Evolutionary conservation across 202 grass and related monocot species (phyloP), one percentile per base, ranked within the genome.

Genomic region (Bolboschoenoplectus hybrid): DNA sequence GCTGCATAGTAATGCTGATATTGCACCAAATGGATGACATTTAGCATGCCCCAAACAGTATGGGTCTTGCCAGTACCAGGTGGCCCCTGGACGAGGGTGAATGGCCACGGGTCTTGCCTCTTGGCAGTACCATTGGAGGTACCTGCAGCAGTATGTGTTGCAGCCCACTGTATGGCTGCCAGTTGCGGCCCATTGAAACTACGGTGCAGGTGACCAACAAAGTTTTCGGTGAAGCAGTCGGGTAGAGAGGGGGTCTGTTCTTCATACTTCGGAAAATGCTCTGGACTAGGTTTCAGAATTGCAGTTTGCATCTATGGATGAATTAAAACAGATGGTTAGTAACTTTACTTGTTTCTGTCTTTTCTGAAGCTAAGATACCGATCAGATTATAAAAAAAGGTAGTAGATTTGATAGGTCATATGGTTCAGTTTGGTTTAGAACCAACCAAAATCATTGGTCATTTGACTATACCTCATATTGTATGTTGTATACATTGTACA

Each of bases 21-120:
- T 75, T 99, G 97, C 56, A 99, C 97, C 62, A 99, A 89, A 91
- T 99, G 97, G 74, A 99, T 99, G 72, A 99, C 97, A 91, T 99
- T 99, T 81, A 99, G 77, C 97, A 99, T 99, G 58, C 97, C 97
- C 93, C 97, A 99, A 7, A 99, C 97, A 17, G 97, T 99, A 80
- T 99, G 97, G 32, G 97, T 97, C 89, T 99, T 99, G n/a, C 97
- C 97, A 74, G 97, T 99, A 40, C 97, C 97, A 3, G 97, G 97
- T 12, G 97, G 97, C 39, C 97, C 97, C 88, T 99, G 97, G 84
- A 99, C 97, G 52, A 99, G 90, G 12, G 97, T 99, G 81, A 99
- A 99, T 88, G 97, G 97, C 97, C 97, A 97, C 57, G 97, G 93
- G 60, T 99, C 93, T 93, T 99, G 97, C 89, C 90, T 92, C 85